These are phyloP conservation scores for Margaritispora aquatica DNA, from an alignment of 495 filamentous ascomycete species.

Conservation along the genomic window DNA sequence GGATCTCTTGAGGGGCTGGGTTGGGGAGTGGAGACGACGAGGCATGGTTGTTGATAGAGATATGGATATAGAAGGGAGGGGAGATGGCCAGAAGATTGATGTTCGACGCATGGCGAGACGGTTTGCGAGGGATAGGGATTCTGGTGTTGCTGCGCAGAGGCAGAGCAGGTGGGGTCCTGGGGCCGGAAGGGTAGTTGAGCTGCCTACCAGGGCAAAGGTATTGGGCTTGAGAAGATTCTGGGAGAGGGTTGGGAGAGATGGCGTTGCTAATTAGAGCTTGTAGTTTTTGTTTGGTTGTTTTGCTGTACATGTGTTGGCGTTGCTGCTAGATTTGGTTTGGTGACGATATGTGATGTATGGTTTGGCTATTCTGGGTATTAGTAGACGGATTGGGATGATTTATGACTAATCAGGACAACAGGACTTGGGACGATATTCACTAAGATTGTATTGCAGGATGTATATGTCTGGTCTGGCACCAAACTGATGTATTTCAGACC, in stretches of 20 bases:
- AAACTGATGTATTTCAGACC: too few species aligned
- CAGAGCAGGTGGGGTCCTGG: background rate
- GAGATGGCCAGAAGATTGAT: conserved; percentile 6
- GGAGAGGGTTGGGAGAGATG: conserved; percentile 21
- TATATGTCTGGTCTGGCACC: too few species aligned
- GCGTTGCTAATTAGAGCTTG: background rate
- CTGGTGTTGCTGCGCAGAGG: background rate
- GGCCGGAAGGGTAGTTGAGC: conserved; percentile 7
- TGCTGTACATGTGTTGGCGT: background rate
- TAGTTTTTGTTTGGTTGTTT: background rate
- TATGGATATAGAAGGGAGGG: too few species aligned
- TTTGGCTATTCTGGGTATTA: background rate
- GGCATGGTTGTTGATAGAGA: background rate
- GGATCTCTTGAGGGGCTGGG: conserved; percentile 44
- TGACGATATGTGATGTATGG: background rate
- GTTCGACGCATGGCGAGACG: conserved; percentile 19
- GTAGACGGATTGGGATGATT: background rate
- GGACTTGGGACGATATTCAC: too few species aligned
- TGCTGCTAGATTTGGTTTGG: too few species aligned
- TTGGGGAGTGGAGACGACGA: conserved; percentile 30
- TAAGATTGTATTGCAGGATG: too few species aligned
- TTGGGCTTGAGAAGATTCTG: conserved; percentile 23
- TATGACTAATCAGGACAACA: background rate
- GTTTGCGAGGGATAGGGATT: conserved; percentile 14
- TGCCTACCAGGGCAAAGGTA: conserved; percentile 23